Evolutionary conservation across 208 protist genomes (phyloP).

Genomic region (Trypanosoma brucei): DNA sequence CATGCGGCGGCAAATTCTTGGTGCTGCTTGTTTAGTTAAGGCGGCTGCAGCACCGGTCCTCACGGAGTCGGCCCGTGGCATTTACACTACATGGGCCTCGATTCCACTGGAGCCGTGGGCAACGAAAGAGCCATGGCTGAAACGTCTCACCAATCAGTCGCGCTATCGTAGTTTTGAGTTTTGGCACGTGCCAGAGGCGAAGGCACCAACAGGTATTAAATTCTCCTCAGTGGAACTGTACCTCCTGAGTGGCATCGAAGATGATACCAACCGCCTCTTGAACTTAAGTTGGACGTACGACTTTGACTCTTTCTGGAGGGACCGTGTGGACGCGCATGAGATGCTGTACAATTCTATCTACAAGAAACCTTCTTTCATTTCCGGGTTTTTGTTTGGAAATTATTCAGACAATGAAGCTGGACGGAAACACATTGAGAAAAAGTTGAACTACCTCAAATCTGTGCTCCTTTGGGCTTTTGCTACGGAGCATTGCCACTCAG

Average conservation of each 20-base stretch:
- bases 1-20: constrained; percentile 35
- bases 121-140: constrained; percentile 62
- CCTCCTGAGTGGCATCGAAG: constrained; percentile 76
- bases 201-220: constrained; percentile 34
- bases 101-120: constrained; percentile 57
- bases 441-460: constrained; percentile 82
- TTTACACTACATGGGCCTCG: constrained; percentile 84
- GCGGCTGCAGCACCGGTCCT: constrained; percentile 10
- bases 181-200: constrained; percentile 73
- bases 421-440: constrained; percentile 59
- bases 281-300: constrained; percentile 80
- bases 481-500: constrained; percentile 76
- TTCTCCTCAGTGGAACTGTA: constrained; percentile 69
- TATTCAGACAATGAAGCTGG: constrained; percentile 59
- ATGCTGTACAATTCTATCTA: constrained; percentile 73
- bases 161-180: constrained; percentile 86
- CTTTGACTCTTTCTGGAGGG: constrained; percentile 88
- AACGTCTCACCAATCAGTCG: constrained; percentile 67
- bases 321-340: constrained; percentile 73
- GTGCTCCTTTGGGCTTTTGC: constrained; percentile 70
- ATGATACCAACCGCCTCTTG: constrained; percentile 79
- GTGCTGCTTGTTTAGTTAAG: constrained; percentile 3
- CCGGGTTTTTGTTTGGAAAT: constrained; percentile 75
- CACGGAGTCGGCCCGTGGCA: constrained; percentile 30
- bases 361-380: constrained; percentile 42